phyloP scores from a whole-genome alignment of 2,329 filamentous ascomycete species.

The Pleoardoris graminearum region DNA sequence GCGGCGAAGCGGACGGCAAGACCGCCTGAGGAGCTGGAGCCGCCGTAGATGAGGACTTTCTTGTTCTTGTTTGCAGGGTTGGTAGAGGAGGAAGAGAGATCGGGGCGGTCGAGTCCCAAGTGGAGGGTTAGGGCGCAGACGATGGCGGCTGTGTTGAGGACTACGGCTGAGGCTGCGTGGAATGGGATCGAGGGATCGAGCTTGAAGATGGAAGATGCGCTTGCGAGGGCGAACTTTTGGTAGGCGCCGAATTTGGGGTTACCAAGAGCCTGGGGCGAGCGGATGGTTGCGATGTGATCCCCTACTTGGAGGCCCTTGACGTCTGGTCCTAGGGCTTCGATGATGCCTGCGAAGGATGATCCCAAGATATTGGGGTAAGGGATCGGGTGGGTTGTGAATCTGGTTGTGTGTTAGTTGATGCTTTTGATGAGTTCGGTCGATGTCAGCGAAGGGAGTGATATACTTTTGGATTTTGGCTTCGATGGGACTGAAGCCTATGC shows the following conservation, averaged over 20 bases:
- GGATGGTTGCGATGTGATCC: constrained; percentile 30
- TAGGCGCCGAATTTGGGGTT: constrained; percentile 22
- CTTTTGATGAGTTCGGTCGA: background rate
- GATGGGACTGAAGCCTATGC: constrained; percentile 31
- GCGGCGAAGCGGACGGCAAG: constrained; percentile 32
- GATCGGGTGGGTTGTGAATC: constrained; percentile 16
- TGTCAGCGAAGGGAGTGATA: background rate
- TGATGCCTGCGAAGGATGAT: constrained; percentile 26
- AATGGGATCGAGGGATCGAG: constrained; percentile 20
- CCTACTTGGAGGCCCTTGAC: constrained; percentile 33
- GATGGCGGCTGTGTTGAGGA: constrained; percentile 24
- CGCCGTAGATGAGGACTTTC: constrained; percentile 42
- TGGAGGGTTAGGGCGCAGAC: constrained; percentile 17
- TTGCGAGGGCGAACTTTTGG: constrained; percentile 28
- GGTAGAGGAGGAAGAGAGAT: constrained; percentile 4
- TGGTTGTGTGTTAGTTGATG: background rate
- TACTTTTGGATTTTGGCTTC: constrained; percentile 24
- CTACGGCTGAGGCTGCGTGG: constrained; percentile 16
- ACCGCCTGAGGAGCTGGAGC: constrained; percentile 33
- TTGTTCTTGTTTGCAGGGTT: constrained; percentile 10
- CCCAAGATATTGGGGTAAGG: constrained; percentile 34
- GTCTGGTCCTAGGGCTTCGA: constrained; percentile 33
- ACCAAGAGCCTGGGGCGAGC: constrained; percentile 9
- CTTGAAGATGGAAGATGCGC: constrained; percentile 12
- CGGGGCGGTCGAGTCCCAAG: constrained; percentile 12